A percentile compares a stretch with the other conserved stretches of the same genome.
These are phyloP conservation scores for Paxillus ammoniavirescens DNA, from an alignment of 768 basidiomycete species.

Conservation along the genomic window DNA sequence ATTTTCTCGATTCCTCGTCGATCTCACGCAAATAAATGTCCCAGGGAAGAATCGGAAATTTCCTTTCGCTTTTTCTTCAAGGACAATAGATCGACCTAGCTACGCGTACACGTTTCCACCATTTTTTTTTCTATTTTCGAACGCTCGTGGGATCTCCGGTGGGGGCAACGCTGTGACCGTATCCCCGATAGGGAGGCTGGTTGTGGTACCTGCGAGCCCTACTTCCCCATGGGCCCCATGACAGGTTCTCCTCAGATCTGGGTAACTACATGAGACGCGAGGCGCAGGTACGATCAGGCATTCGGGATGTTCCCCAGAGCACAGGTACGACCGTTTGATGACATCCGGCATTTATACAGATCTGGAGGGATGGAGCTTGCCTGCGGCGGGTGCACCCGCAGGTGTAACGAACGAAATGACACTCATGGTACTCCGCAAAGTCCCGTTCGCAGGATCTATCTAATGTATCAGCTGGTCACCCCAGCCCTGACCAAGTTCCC, in stretches of 20 bases:
- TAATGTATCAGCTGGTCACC: conserved; percentile 5
- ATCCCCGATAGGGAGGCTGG: background rate
- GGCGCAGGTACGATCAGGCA: conserved; percentile 14
- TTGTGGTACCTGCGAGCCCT: background rate
- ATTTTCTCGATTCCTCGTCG: conserved; percentile 7
- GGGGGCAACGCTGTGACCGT: background rate
- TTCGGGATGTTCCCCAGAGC: conserved; percentile 1
- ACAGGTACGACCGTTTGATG: conserved; percentile 6
- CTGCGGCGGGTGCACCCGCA: too few relatives aligned
- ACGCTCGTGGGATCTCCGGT: background rate
- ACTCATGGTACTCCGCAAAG: conserved; percentile 9
- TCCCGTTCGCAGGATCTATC: conserved; percentile 11
- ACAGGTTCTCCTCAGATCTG: background rate
- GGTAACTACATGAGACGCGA: conserved; percentile 2
- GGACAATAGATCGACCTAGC: background rate
- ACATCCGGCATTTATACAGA: conserved; percentile 1
- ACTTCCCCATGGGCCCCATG: background rate
- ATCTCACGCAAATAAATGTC: background rate
- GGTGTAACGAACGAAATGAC: too few relatives aligned
- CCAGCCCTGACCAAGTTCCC: conserved; percentile 7
- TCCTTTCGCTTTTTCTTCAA: background rate
- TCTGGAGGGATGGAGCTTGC: background rate
- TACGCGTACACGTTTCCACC: background rate
- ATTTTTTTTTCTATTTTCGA: background rate
- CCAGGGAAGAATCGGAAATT: background rate